Conservation (phyloP, 2,329 filamentous ascomycete species). For the Penicillium sp. region DNA sequence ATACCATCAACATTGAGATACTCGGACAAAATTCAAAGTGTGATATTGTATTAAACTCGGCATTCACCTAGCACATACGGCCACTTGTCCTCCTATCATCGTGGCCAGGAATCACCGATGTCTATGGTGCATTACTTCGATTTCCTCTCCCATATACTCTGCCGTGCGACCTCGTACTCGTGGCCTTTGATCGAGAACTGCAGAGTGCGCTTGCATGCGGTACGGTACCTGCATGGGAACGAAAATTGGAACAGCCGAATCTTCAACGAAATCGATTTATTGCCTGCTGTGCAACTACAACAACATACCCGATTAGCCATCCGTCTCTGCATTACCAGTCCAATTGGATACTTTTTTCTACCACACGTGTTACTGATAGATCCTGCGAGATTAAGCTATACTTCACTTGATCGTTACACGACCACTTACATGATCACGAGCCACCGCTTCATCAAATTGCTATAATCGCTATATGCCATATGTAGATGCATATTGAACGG, state of each 20-base stretch:
- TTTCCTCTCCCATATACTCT: background rate
- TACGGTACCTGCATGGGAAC: constrained; percentile 20
- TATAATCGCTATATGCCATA: background rate
- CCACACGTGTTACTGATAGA: background rate
- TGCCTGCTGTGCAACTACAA: constrained; percentile 9
- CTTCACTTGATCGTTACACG: constrained; percentile 4
- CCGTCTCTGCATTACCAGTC: too few relatives aligned
- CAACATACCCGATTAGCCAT: background rate
- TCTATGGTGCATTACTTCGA: background rate
- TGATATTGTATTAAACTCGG: background rate
- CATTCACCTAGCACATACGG: background rate
- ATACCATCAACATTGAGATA: background rate
- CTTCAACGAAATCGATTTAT: constrained; percentile 10
- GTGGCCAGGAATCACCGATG: background rate
- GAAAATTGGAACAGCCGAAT: constrained; percentile 5
- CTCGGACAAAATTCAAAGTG: background rate
- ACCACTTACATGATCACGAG: background rate
- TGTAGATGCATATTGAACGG: background rate
- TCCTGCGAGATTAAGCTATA: constrained; percentile 5
- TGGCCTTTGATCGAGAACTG: constrained; percentile 4
- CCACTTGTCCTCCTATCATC: background rate
- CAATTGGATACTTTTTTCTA: too few relatives aligned
- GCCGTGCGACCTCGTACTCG: constrained; percentile 15
- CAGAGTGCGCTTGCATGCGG: constrained; percentile 8
- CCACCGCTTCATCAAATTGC: background rate